Conservation (phyloP, 2,329 filamentous ascomycete genomes). For the Phaeosphaeriaceae sp. region DNA sequence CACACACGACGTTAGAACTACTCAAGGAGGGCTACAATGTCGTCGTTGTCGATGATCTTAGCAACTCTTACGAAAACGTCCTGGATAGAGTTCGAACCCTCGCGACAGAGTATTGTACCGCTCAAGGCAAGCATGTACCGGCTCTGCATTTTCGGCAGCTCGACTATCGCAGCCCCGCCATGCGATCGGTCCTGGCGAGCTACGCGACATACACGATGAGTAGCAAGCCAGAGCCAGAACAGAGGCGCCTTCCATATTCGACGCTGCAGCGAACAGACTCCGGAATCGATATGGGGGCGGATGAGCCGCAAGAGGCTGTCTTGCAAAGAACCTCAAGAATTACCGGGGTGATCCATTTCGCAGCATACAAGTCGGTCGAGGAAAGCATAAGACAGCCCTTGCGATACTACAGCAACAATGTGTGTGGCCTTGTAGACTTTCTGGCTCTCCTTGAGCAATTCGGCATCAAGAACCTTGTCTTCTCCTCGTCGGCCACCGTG, state of each 20-base stretch:
- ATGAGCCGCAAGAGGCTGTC: slow-evolving; percentile 25
- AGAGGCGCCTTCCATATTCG: slow-evolving; percentile 35
- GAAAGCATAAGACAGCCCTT: slow-evolving; percentile 68
- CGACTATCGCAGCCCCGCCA: slow-evolving; percentile 55
- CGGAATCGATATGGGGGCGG: slow-evolving; percentile 37
- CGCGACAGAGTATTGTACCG: slow-evolving; percentile 47
- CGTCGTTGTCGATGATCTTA: slow-evolving; percentile 54
- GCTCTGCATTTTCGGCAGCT: slow-evolving; percentile 55
- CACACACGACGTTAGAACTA: slow-evolving; percentile 62
- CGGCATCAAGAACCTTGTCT: slow-evolving; percentile 70
- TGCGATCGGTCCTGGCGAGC: slow-evolving; percentile 53
- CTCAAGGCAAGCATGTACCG: slow-evolving; percentile 52
- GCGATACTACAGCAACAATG: slow-evolving; percentile 73
- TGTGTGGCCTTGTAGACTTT: slow-evolving; percentile 68
- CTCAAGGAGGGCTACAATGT: slow-evolving; percentile 63
- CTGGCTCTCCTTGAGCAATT: slow-evolving; percentile 64
- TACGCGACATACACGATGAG: slow-evolving; percentile 44
- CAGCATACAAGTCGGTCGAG: slow-evolving; percentile 70
- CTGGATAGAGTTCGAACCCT: slow-evolving; percentile 47
- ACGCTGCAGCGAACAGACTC: slow-evolving; percentile 39
- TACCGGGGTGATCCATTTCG: slow-evolving; percentile 72
- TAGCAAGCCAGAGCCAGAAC: slow-evolving; percentile 19
- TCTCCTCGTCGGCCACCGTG: slow-evolving; percentile 72
- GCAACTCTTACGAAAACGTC: slow-evolving; percentile 54
- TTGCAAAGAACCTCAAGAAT: slow-evolving; percentile 57